phyloP scores from a whole-genome alignment of 768 basidiomycete genomes.

The Auriscalpium vulgare region DNA sequence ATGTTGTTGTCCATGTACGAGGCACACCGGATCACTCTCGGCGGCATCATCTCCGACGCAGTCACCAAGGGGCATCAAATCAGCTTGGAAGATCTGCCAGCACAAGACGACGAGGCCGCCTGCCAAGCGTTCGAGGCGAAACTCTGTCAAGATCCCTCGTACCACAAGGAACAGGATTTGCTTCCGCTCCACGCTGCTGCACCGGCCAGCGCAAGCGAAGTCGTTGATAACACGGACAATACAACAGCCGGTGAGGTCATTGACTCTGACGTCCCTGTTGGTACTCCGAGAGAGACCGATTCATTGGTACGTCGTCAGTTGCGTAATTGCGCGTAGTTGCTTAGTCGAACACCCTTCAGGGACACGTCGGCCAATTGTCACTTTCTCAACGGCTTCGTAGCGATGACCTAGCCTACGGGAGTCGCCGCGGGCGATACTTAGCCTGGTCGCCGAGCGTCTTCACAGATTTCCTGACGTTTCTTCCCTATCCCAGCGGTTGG shows the following conservation, averaged over 20 bases:
- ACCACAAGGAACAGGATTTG: neutral
- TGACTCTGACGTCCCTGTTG: no score
- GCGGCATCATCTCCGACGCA: conserved; percentile 33
- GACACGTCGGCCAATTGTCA: neutral
- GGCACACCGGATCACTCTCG: conserved; percentile 31
- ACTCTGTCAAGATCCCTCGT: conserved; percentile 40
- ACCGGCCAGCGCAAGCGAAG: no score
- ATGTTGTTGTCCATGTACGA: conserved; percentile 54
- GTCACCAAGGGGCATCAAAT: conserved; percentile 46
- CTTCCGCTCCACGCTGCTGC: conserved; percentile 17
- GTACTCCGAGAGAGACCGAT: no score
- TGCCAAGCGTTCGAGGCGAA: conserved; percentile 38
- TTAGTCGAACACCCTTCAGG: neutral
- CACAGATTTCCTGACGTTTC: no score
- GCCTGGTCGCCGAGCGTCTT: no score
- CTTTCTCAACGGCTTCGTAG: neutral
- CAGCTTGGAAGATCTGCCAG: conserved; percentile 47
- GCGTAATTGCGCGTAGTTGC: no score
- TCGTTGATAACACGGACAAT: no score
- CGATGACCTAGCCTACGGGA: neutral
- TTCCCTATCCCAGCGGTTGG: no score
- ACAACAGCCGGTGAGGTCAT: no score
- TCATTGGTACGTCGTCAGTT: no score
- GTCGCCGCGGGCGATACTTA: neutral
- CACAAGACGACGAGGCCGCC: conserved; percentile 39